A percentile compares a stretch with the other conserved stretches of the same genome.
Conservation (phyloP, 305 asterid species). For the Salvia sclarea region DNA sequence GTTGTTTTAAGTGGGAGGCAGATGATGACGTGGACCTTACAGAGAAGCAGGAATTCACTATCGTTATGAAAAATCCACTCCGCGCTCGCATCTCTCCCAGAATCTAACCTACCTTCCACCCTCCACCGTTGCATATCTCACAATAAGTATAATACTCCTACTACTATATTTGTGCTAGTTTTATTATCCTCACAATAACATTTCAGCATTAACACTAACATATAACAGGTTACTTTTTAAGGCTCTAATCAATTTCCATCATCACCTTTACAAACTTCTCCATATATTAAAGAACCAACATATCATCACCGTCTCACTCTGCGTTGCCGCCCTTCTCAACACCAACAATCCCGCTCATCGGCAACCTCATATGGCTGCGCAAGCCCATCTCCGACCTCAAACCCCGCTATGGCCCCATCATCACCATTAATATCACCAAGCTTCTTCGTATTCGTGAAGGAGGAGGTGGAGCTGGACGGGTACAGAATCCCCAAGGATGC, state of each 20-base stretch:
- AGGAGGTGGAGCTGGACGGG: slow-evolving; percentile 36
- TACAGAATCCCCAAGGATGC: slow-evolving; percentile 50
- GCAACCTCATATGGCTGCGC: slow-evolving; percentile 48
- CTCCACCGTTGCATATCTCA: too few relatives aligned
- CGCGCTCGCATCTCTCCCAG: slow-evolving; percentile 48
- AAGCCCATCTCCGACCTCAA: slow-evolving; percentile 43
- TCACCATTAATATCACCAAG: slow-evolving; percentile 48
- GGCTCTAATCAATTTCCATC: too few relatives aligned
- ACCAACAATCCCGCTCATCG: slow-evolving; percentile 40
- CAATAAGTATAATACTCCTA: too few relatives aligned
- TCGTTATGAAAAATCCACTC: slow-evolving; percentile 58
- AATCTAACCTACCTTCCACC: neutral
- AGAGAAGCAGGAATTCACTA: slow-evolving; percentile 54
- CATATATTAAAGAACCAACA: too few relatives aligned
- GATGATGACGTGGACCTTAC: slow-evolving; percentile 55
- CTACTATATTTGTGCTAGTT: too few relatives aligned
- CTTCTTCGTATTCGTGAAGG: slow-evolving; percentile 38
- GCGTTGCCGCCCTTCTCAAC: slow-evolving; percentile 37
- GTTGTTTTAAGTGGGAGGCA: slow-evolving; percentile 53
- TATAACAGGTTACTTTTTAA: too few relatives aligned
- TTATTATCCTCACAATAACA: too few relatives aligned
- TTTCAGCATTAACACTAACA: too few relatives aligned
- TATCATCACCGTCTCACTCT: slow-evolving; percentile 37
- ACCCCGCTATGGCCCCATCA: slow-evolving; percentile 51
- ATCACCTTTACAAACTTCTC: too few relatives aligned